These are phyloP conservation scores for Cercophora samala DNA, from an alignment of 495 filamentous ascomycete species.

Conservation along the genomic window DNA sequence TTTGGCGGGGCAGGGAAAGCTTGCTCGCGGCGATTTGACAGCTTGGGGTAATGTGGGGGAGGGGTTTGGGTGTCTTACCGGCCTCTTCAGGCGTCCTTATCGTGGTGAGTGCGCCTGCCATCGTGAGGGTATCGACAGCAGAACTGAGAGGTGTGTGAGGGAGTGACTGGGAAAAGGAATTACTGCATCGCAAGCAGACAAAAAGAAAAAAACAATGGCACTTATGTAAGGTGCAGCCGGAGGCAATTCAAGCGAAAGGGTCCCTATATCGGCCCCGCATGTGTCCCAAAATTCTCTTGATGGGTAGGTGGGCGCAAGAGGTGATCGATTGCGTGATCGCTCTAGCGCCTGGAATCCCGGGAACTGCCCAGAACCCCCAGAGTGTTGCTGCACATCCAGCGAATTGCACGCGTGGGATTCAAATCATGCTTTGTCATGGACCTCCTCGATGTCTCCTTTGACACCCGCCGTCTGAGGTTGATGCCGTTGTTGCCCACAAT, in stretches of 20 bases:
- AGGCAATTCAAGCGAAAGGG: slow-evolving; percentile 16
- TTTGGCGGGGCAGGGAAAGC: not conserved
- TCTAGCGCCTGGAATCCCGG: slow-evolving; percentile 29
- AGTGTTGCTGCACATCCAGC: slow-evolving; percentile 16
- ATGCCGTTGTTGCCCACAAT: not conserved
- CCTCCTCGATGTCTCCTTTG: not conserved
- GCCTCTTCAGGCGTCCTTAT: slow-evolving; percentile 49
- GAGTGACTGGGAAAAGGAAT: slow-evolving; percentile 12
- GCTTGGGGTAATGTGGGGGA: slow-evolving; percentile 6
- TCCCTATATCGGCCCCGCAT: slow-evolving; percentile 32
- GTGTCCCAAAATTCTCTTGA: slow-evolving; percentile 24
- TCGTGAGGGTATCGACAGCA: slow-evolving; percentile 22
- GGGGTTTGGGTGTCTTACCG: slow-evolving; percentile 31
- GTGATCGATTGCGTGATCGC: slow-evolving; percentile 38
- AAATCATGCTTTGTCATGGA: slow-evolving; percentile 31
- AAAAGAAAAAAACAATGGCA: slow-evolving; percentile 13
- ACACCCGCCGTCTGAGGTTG: not conserved
- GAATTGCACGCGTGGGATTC: slow-evolving; percentile 34
- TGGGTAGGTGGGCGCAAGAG: slow-evolving; percentile 21
- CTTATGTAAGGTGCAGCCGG: slow-evolving; percentile 21
- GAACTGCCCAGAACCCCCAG: slow-evolving; percentile 25
- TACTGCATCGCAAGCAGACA: slow-evolving; percentile 14
- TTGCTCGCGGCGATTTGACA: not conserved
- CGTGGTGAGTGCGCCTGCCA: slow-evolving; percentile 32
- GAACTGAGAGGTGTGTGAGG: slow-evolving; percentile 9